A percentile compares a stretch with the other conserved stretches of the same genome.
Evolutionary conservation across 2,329 filamentous ascomycete species (phyloP).

Genomic region (Neobulgaria alba): DNA sequence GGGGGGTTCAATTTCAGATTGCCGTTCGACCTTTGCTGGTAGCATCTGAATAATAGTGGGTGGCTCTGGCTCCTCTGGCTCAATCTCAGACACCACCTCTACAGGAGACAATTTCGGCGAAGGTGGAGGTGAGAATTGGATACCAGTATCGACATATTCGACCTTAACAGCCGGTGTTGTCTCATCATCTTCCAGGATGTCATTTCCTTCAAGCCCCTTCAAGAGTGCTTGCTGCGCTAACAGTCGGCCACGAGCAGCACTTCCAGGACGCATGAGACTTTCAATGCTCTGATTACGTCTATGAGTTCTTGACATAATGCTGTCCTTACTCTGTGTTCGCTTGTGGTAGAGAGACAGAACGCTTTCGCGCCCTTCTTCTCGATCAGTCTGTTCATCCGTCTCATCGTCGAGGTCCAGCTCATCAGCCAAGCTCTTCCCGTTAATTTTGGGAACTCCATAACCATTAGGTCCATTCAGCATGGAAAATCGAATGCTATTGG

Average conservation of each 20-base stretch:
- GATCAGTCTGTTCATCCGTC: constrained; percentile 56
- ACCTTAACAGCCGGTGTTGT: constrained; percentile 29
- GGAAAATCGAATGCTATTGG: constrained; percentile 67
- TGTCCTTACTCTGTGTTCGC: constrained; percentile 50
- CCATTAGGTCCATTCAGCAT: constrained; percentile 49
- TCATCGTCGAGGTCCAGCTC: constrained; percentile 84
- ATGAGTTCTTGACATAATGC: constrained; percentile 41
- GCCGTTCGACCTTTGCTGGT: constrained; percentile 16
- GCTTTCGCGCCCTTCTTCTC: constrained; percentile 61
- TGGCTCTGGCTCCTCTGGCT: constrained; percentile 29
- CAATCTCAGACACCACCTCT: constrained; percentile 35
- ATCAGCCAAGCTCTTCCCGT: constrained; percentile 75
- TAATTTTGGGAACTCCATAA: constrained; percentile 44
- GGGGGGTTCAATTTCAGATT: constrained; percentile 26
- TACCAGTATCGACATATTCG: constrained; percentile 64
- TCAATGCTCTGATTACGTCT: constrained; percentile 50
- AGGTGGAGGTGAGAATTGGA: constrained; percentile 76
- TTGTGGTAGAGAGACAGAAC: constrained; percentile 45
- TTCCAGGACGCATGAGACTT: constrained; percentile 46
- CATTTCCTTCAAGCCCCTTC: constrained; percentile 43
- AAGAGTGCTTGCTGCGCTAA: constrained; percentile 46
- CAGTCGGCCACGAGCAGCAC: constrained; percentile 44
- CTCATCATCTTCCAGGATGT: constrained; percentile 43
- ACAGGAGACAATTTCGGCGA: constrained; percentile 49
- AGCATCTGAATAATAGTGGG: constrained; percentile 11